A percentile compares a stretch with the other conserved stretches of the same genome.
phyloP scores from a whole-genome alignment of 352 stramenopile species.

The Phytophthora aleatoria region DNA sequence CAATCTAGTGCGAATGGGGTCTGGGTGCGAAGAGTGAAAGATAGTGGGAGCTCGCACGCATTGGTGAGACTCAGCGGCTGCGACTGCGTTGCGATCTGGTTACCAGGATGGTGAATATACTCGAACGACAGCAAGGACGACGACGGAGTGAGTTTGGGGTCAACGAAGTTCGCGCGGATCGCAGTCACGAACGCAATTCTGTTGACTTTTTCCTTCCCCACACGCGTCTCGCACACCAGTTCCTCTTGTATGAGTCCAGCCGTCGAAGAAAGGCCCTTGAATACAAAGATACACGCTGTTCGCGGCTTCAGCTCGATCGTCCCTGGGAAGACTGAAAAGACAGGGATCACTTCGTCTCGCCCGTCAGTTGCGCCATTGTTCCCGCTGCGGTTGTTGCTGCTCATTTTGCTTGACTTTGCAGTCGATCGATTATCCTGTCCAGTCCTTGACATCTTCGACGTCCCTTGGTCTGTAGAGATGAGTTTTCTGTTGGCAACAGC shows the following conservation, averaged over 20 bases:
- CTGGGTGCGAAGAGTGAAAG: slow-evolving; percentile 90
- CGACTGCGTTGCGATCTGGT: slow-evolving; percentile 64
- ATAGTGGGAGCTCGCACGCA: slow-evolving; percentile 84
- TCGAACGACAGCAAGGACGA: slow-evolving; percentile 75
- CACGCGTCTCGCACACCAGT: slow-evolving; percentile 90
- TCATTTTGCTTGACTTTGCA: slow-evolving; percentile 19
- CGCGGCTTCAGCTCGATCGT: slow-evolving; percentile 93
- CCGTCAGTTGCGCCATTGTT: slow-evolving; percentile 14
- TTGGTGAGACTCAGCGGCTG: slow-evolving; percentile 89
- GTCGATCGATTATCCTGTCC: slow-evolving; percentile 11
- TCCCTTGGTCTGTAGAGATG: slow-evolving; percentile 11
- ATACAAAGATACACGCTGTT: slow-evolving; percentile 94
- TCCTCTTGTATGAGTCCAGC: slow-evolving; percentile 79
- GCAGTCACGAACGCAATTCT: slow-evolving; percentile 90
- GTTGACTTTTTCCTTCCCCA: slow-evolving; percentile 92
- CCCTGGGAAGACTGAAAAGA: slow-evolving; percentile 91
- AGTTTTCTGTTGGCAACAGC: slow-evolving; percentile 30
- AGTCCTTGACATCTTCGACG: slow-evolving; percentile 20
- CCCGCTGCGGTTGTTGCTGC: slow-evolving; percentile 26
- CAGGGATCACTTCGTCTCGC: slow-evolving; percentile 48
- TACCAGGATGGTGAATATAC: slow-evolving; percentile 86
- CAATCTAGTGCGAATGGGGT: slow-evolving; percentile 92
- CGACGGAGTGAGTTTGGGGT: slow-evolving; percentile 87
- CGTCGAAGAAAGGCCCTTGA: slow-evolving; percentile 80
- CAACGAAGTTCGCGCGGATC: slow-evolving; percentile 90